phyloP scores from a whole-genome alignment of 1,139 yeast species.

The Hyphopichia burtonii region DNA sequence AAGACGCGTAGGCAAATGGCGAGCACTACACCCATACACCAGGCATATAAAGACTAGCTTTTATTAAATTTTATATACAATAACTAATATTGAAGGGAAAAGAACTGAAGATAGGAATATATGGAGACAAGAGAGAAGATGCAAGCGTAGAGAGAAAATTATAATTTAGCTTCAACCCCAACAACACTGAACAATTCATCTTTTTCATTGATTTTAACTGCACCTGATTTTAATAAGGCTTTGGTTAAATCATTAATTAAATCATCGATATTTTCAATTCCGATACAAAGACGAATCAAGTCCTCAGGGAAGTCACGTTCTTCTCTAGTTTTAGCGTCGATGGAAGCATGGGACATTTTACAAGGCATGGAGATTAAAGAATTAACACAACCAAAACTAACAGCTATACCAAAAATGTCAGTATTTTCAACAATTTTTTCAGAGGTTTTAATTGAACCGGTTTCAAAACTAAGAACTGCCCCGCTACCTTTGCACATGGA shows the following conservation, averaged over 20 bases:
- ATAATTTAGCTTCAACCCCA: constrained; percentile 41
- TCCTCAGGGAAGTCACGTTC: constrained; percentile 93
- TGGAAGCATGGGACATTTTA: constrained; percentile 95
- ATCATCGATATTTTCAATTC: constrained; percentile 70
- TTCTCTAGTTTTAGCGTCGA: constrained; percentile 80
- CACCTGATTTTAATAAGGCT: constrained; percentile 69
- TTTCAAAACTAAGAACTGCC: constrained; percentile 85
- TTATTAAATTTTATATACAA: background rate
- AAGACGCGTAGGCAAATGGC: too few relatives aligned
- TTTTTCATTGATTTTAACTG: constrained; percentile 43
- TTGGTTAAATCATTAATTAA: constrained; percentile 70
- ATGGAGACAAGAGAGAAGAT: background rate
- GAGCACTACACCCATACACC: too few relatives aligned
- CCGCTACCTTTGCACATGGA: constrained; percentile 84
- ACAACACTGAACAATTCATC: constrained; percentile 47
- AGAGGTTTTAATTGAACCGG: constrained; percentile 67
- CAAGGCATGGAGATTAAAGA: constrained; percentile 91
- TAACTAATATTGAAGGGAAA: background rate
- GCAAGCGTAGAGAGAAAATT: constrained; percentile 4
- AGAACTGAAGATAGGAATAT: background rate
- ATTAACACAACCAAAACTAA: constrained; percentile 92
- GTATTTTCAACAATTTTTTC: constrained; percentile 76
- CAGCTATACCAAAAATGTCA: constrained; percentile 83
- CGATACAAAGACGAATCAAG: constrained; percentile 81
- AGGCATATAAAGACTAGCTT: background rate